Percentiles rank a stretch among this genome's conserved stretches.
phyloP scores from a whole-genome alignment of 1,284 basidiomycete genomes.

The Puccinia horiana region DNA sequence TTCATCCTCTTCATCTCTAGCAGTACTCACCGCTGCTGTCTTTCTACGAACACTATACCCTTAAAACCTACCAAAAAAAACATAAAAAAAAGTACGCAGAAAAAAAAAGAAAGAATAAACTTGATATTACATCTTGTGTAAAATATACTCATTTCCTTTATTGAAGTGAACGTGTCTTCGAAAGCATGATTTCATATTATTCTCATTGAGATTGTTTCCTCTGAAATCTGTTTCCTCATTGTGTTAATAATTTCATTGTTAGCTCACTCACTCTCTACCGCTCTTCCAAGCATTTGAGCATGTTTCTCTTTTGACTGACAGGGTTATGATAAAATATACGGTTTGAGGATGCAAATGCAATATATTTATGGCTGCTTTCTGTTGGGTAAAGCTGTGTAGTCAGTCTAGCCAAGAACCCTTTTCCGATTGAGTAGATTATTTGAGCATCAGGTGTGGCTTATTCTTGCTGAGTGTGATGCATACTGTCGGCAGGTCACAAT shows the following conservation, averaged over 20 bases:
- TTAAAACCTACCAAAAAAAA: neutral
- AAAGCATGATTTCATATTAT: neutral
- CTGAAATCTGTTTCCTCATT: neutral
- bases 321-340: neutral
- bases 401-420: too few species aligned
- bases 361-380: neutral
- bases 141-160: neutral
- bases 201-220: too few species aligned
- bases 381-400: too few species aligned
- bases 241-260: neutral
- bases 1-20: neutral
- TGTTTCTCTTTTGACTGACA: neutral
- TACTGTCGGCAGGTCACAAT: too few species aligned
- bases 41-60: neutral
- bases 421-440: too few species aligned
- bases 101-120: neutral
- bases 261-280: neutral
- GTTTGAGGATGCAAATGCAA: neutral
- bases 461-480: too few species aligned
- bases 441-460: too few species aligned
- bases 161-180: neutral
- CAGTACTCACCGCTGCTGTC: neutral
- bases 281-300: neutral
- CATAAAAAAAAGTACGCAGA: neutral
- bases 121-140: neutral